A percentile compares a stretch with the other conserved stretches of the same genome.
Conservation (phyloP, 2,329 filamentous ascomycete species). For the Fusarium longipes region DNA sequence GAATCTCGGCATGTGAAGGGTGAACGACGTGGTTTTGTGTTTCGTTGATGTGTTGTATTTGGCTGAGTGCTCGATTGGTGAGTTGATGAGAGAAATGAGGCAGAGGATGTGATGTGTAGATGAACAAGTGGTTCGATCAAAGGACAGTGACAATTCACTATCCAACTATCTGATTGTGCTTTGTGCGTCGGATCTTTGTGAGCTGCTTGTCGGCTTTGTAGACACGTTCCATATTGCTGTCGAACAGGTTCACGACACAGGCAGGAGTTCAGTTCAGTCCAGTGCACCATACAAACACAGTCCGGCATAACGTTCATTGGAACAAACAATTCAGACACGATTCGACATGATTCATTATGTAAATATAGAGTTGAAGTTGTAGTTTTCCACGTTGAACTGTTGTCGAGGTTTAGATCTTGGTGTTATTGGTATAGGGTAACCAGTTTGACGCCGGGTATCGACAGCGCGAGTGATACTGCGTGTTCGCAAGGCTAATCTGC, state of each 20-base stretch:
- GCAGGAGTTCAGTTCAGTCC: too few relatives aligned
- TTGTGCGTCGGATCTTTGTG: not conserved
- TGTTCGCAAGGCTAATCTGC: not conserved
- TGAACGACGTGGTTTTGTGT: constrained; percentile 20
- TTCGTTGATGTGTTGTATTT: constrained; percentile 13
- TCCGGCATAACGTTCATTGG: too few relatives aligned
- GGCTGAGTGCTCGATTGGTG: not conserved
- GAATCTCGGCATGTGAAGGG: not conserved
- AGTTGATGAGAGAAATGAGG: not conserved
- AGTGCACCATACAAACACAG: too few relatives aligned
- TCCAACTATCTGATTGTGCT: not conserved
- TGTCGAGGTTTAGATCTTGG: not conserved
- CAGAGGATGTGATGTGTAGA: not conserved
- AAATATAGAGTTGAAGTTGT: not conserved
- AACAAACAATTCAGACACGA: too few relatives aligned
- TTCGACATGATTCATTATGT: too few relatives aligned
- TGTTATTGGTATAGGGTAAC: not conserved
- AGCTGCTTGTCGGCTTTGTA: not conserved
- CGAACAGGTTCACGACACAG: too few relatives aligned
- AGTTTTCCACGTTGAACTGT: not conserved
- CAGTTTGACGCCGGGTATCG: accelerated
- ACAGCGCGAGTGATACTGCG: not conserved
- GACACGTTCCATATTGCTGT: not conserved
- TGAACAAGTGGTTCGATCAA: not conserved
- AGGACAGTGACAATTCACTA: too few relatives aligned